phyloP scores from a whole-genome alignment of 2,329 filamentous ascomycete species.

The Coleophoma eucalyptorum region DNA sequence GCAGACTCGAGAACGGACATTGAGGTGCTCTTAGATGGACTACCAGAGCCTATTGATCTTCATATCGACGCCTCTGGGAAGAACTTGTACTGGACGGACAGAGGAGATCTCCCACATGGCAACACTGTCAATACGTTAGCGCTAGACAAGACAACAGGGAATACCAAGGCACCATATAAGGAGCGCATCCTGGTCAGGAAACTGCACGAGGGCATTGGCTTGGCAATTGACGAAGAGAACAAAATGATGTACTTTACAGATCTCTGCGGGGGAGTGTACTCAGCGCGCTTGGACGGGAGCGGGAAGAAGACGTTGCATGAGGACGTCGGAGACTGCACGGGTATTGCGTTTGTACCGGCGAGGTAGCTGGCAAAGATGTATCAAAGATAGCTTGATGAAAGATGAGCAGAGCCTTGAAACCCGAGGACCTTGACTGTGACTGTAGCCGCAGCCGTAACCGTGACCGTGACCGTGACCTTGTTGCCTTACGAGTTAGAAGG shows the following conservation, averaged over 20 bases:
- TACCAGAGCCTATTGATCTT: slow-evolving; percentile 56
- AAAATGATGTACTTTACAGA: slow-evolving; percentile 33
- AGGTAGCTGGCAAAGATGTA: not conserved
- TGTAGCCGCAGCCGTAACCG: no score
- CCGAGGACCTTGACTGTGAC: no score
- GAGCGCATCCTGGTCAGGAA: slow-evolving; percentile 26
- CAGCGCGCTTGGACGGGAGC: slow-evolving; percentile 25
- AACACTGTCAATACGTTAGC: slow-evolving; percentile 43
- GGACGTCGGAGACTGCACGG: not conserved
- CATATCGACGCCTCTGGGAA: slow-evolving; percentile 44
- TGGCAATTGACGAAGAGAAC: slow-evolving; percentile 33
- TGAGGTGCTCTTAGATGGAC: slow-evolving; percentile 28
- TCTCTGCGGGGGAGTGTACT: slow-evolving; percentile 33
- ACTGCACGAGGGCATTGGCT: slow-evolving; percentile 42
- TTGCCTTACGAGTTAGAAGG: no score
- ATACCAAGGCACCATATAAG: not conserved
- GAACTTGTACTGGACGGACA: slow-evolving; percentile 56
- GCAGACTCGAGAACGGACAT: slow-evolving; percentile 8
- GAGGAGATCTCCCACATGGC: slow-evolving; percentile 51
- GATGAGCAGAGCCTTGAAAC: no score
- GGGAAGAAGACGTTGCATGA: slow-evolving; percentile 2
- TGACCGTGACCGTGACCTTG: no score
- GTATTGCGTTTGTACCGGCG: not conserved
- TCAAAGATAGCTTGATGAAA: no score
- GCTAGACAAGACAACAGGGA: not conserved